A percentile compares a stretch with the other conserved stretches of the same genome.
Conservation (phyloP, 2,329 filamentous ascomycete genomes). For the Venturia asperata region DNA sequence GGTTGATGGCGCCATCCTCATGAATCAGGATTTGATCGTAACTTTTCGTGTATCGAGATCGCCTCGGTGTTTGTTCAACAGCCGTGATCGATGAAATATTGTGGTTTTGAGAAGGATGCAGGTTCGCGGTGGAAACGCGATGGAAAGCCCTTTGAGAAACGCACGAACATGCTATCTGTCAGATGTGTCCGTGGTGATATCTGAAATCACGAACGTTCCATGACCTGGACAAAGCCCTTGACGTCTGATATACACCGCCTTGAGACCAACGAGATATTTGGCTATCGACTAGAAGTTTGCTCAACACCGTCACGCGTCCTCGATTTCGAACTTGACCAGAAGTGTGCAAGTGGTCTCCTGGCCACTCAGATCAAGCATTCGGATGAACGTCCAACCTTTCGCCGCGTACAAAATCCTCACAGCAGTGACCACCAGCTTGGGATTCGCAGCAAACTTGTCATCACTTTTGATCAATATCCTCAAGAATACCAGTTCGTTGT, state of each 20-base stretch:
- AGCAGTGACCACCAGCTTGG: conserved; percentile 53
- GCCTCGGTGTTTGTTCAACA: background rate
- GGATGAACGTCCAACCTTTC: conserved; percentile 54
- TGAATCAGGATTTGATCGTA: background rate
- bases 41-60: background rate
- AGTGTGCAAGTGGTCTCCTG: conserved; percentile 56
- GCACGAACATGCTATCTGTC: background rate
- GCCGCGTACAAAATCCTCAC: conserved; percentile 53
- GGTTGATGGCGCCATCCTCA: background rate
- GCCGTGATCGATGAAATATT: background rate
- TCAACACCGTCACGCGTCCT: conserved; percentile 29
- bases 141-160: background rate
- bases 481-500: conserved; percentile 59
- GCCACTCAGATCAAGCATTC: conserved; percentile 58
- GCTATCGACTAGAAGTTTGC: background rate
- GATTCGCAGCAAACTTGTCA: conserved; percentile 55
- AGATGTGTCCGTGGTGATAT: no score
- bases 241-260: background rate
- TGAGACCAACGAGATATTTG: background rate
- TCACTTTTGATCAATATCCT: conserved; percentile 61
- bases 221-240: background rate
- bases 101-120: background rate
- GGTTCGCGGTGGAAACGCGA: background rate
- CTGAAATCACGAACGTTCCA: no score
- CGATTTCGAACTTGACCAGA: conserved; percentile 54